Evolutionary conservation across 1,139 yeast genomes (phyloP).

Genomic region (Yamadazyma atlantica): DNA sequence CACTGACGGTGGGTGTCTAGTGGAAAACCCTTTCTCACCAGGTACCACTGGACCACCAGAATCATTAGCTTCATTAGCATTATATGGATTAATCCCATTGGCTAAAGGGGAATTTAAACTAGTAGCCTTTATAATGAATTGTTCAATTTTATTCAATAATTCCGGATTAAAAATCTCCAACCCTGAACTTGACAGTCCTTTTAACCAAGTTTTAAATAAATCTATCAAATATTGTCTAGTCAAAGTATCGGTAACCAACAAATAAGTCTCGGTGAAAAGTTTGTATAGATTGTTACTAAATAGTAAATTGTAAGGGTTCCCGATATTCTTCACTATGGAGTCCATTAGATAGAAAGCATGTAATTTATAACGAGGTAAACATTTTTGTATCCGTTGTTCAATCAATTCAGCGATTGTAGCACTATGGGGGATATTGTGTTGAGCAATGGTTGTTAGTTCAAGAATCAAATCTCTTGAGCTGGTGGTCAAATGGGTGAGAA

Average conservation of each 20-base stretch:
- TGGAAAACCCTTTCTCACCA: background rate
- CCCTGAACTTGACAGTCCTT: slow-evolving; percentile 33
- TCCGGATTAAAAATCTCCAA: slow-evolving; percentile 34
- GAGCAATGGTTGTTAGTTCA: slow-evolving; percentile 41
- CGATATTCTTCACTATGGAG: slow-evolving; percentile 43
- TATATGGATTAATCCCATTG: slow-evolving; percentile 3
- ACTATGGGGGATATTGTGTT: slow-evolving; percentile 30
- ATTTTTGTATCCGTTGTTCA: slow-evolving; percentile 34
- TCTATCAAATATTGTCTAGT: slow-evolving; percentile 39
- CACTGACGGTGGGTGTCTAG: background rate
- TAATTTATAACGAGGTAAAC: slow-evolving; percentile 42
- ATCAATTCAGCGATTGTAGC: slow-evolving; percentile 31
- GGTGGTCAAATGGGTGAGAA: slow-evolving; percentile 34
- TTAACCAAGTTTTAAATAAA: slow-evolving; percentile 42
- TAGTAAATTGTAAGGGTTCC: slow-evolving; percentile 43
- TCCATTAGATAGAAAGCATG: slow-evolving; percentile 41
- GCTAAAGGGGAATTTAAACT: slow-evolving; percentile 12
- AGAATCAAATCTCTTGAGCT: slow-evolving; percentile 41
- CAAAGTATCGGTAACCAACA: slow-evolving; percentile 38
- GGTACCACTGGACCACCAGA: slow-evolving; percentile 6
- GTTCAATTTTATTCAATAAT: slow-evolving; percentile 33
- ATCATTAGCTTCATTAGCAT: background rate
- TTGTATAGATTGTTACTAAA: slow-evolving; percentile 35
- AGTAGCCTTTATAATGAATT: slow-evolving; percentile 42
- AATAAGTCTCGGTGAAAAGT: slow-evolving; percentile 39